Conservation (phyloP, 306 rosid genomes). For the Fragaria iinumae region DNA sequence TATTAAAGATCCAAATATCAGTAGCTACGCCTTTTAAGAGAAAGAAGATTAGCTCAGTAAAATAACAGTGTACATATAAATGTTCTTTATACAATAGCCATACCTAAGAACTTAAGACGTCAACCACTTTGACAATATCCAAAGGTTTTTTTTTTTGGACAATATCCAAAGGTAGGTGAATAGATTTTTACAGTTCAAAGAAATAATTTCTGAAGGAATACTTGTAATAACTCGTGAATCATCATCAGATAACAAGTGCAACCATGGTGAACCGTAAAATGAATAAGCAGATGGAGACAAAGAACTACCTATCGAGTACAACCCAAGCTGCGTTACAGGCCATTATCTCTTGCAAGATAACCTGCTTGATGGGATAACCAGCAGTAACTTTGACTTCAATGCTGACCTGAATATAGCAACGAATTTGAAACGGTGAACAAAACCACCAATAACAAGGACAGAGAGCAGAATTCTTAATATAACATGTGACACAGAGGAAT, state of each 20-base stretch:
- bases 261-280: background rate
- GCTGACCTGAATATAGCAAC: slow-evolving; percentile 45
- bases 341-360: slow-evolving; percentile 60
- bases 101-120: background rate
- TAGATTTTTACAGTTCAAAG: background rate
- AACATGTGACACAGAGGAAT: background rate
- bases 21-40: background rate
- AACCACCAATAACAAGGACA: background rate
- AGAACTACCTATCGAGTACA: slow-evolving; percentile 68
- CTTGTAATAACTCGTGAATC: background rate
- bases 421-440: slow-evolving; percentile 10
- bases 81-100: background rate
- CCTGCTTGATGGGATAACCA: slow-evolving; percentile 68
- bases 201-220: background rate
- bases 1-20: background rate
- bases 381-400: slow-evolving; percentile 71
- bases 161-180: background rate
- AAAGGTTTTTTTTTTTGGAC: too few relatives aligned
- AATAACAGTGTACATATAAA: background rate
- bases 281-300: background rate
- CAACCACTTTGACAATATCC: background rate
- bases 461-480: background rate
- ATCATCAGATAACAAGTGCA: background rate
- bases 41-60: background rate
- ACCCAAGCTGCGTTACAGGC: slow-evolving; percentile 60